Percentiles rank a stretch among this genome's conserved stretches.
phyloP scores from a whole-genome alignment of 2,329 filamentous ascomycete species.

The Cordyceps cicadae region DNA sequence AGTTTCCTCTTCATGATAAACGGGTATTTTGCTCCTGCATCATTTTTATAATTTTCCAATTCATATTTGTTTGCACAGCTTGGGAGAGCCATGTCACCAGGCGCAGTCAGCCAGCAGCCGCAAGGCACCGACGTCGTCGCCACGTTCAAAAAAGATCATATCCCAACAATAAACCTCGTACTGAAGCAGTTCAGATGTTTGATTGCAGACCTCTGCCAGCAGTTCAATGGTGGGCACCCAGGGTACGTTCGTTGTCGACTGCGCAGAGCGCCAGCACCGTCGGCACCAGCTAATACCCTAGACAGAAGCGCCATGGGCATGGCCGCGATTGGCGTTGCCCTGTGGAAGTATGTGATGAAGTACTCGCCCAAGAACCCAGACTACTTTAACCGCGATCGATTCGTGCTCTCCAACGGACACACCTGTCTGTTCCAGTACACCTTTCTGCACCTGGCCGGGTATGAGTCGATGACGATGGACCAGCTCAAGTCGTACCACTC shows the following conservation, averaged over 20 bases:
- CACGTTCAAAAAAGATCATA: conserved; percentile 10
- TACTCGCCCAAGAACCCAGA: conserved; percentile 47
- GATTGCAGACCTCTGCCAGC: conserved; percentile 61
- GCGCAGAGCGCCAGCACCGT: not conserved
- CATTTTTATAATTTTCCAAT: not conserved
- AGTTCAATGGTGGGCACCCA: conserved; percentile 62
- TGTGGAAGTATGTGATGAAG: conserved; percentile 55
- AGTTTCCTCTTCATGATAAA: not conserved
- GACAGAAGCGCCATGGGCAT: conserved; percentile 45
- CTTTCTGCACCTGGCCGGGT: too few relatives aligned
- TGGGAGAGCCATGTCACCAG: not conserved
- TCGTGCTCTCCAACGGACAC: too few relatives aligned
- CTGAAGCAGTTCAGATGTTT: conserved; percentile 53
- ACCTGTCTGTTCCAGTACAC: too few relatives aligned
- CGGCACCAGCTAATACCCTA: not conserved
- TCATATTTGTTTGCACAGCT: not conserved
- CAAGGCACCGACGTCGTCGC: not conserved
- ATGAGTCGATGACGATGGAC: too few relatives aligned
- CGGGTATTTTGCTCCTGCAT: not conserved
- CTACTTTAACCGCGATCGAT: conserved; percentile 54
- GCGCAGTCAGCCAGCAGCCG: not conserved
- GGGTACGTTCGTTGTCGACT: conserved; percentile 38
- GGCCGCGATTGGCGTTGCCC: conserved; percentile 51
- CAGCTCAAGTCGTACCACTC: too few relatives aligned
- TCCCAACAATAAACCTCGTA: conserved; percentile 35